Percentiles rank a stretch among this genome's conserved stretches.
These are phyloP conservation scores for Lepiota brunneoincarnata DNA, from an alignment of 768 basidiomycete species.

Conservation along the genomic window DNA sequence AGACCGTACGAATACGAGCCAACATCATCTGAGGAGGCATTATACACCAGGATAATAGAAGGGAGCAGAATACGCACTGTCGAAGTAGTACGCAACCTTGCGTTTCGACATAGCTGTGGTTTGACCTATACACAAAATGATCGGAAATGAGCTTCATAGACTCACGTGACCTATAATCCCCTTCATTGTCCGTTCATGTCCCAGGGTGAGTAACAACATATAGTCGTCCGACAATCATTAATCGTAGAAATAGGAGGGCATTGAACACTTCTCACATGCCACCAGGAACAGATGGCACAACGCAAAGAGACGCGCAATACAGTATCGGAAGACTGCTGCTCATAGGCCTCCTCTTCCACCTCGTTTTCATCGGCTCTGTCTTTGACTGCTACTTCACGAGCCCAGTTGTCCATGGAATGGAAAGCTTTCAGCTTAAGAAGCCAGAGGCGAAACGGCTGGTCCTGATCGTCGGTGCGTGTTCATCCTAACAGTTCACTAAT, in stretches of 20 bases:
- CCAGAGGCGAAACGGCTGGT: slow-evolving; percentile 72
- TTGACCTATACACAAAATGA: slow-evolving; percentile 1
- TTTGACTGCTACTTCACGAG: slow-evolving; percentile 91
- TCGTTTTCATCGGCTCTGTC: slow-evolving; percentile 65
- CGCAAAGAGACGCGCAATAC: slow-evolving; percentile 20
- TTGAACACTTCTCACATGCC: too few relatives aligned
- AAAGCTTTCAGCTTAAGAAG: slow-evolving; percentile 40
- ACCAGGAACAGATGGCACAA: slow-evolving; percentile 1
- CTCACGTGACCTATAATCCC: too few relatives aligned
- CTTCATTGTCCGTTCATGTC: too few relatives aligned
- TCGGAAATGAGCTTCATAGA: not conserved
- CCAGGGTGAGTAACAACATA: too few relatives aligned
- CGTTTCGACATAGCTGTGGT: slow-evolving; percentile 54
- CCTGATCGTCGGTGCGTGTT: slow-evolving; percentile 66
- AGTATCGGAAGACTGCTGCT: slow-evolving; percentile 47
- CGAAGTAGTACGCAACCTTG: slow-evolving; percentile 64
- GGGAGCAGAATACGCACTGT: too few relatives aligned
- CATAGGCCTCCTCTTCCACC: slow-evolving; percentile 73
- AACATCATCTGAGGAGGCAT: slow-evolving; percentile 54
- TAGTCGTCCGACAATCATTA: too few relatives aligned
- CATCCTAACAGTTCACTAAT: not conserved
- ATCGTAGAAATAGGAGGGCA: too few relatives aligned
- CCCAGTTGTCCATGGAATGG: slow-evolving; percentile 79
- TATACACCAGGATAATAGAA: too few relatives aligned
- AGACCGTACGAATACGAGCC: slow-evolving; percentile 77